Conservation (phyloP, 306 rosid genomes). For the Urtica urens region DNA sequence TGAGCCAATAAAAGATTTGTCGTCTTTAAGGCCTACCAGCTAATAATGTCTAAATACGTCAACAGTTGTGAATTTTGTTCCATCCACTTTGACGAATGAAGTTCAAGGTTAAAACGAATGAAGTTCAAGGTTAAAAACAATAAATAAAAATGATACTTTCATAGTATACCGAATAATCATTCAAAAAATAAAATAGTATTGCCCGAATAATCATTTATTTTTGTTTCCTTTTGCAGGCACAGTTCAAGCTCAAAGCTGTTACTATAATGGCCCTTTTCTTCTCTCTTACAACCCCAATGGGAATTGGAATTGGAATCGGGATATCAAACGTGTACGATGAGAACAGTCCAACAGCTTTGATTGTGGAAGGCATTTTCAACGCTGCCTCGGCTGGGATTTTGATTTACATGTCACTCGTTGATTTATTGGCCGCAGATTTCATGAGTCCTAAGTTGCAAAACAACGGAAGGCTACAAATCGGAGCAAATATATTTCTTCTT, state of each 20-base stretch:
- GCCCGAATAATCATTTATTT: too few relatives aligned
- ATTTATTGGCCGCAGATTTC: constrained; percentile 28
- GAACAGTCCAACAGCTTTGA: constrained; percentile 33
- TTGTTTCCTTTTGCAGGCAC: constrained; percentile 25
- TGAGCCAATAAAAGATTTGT: too few relatives aligned
- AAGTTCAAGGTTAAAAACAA: too few relatives aligned
- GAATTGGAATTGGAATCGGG: constrained; percentile 43
- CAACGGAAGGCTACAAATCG: constrained; percentile 15
- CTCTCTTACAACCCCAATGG: constrained; percentile 44
- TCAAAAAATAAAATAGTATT: too few relatives aligned
- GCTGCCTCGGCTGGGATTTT: constrained; percentile 55
- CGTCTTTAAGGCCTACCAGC: too few relatives aligned
- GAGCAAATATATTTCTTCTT: constrained; percentile 14
- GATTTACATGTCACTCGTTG: constrained; percentile 54
- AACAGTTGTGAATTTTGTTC: too few relatives aligned
- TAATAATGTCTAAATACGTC: too few relatives aligned
- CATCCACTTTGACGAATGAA: too few relatives aligned
- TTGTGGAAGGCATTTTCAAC: constrained; percentile 38
- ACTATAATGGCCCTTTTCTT: constrained; percentile 37
- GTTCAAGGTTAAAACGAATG: too few relatives aligned
- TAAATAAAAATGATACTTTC: too few relatives aligned
- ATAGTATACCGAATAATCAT: too few relatives aligned
- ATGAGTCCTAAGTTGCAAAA: constrained; percentile 26
- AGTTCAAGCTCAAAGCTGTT: constrained; percentile 19
- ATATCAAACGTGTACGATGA: constrained; percentile 30